phyloP scores from a whole-genome alignment of 345 rosid species.

The Conringia planisiliqua region DNA sequence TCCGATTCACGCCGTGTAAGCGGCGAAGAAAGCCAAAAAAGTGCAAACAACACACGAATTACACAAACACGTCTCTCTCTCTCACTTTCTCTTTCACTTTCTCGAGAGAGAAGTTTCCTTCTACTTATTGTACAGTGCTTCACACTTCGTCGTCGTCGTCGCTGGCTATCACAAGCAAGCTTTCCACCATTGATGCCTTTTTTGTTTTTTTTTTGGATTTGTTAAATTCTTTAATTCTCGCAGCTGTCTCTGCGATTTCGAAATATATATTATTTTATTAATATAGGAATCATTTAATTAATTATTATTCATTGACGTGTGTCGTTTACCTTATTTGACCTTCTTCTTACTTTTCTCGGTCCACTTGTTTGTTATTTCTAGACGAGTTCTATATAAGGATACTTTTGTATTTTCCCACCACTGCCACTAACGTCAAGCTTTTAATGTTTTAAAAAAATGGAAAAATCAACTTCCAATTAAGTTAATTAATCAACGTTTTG shows the following conservation, averaged over 20 bases:
- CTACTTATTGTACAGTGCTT: neutral
- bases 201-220: neutral
- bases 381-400: neutral
- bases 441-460: neutral
- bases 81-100: too few relatives aligned
- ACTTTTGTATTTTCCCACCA: neutral
- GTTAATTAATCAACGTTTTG: neutral
- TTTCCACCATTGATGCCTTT: conserved; percentile 24
- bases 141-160: conserved; percentile 12
- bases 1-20: conserved; percentile 6
- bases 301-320: conserved; percentile 4
- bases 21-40: conserved; percentile 9
- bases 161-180: conserved; percentile 10
- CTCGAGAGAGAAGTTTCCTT: neutral
- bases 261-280: neutral
- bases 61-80: conserved; percentile 13
- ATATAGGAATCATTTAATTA: too few relatives aligned
- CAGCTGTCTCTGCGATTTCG: conserved; percentile 6
- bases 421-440: neutral
- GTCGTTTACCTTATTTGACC: conserved; percentile 33
- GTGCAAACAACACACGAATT: neutral
- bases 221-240: neutral
- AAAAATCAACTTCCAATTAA: neutral
- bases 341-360: neutral
- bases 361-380: neutral